These are phyloP conservation scores for Curvularia sp. DNA, from an alignment of 2,329 filamentous ascomycete species.

Conservation along the genomic window DNA sequence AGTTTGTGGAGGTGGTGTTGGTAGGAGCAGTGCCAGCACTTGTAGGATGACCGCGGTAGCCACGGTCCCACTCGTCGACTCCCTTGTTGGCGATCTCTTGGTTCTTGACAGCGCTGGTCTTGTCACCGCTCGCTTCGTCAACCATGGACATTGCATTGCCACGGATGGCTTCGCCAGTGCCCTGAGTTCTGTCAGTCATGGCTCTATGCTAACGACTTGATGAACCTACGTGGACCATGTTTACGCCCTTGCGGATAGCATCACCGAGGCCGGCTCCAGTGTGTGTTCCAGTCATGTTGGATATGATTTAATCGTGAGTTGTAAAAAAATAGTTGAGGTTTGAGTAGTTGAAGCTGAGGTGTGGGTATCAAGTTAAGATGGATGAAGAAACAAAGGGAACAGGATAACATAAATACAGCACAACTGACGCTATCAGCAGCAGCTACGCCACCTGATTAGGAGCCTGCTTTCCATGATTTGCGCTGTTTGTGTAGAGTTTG, in stretches of 20 bases:
- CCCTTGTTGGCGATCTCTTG: slow-evolving; percentile 43
- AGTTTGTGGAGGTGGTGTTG: slow-evolving; percentile 36
- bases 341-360: slow-evolving; percentile 8
- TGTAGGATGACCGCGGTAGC: slow-evolving; percentile 42
- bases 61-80: slow-evolving; percentile 45
- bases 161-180: slow-evolving; percentile 49
- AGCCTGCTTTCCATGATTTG: slow-evolving; percentile 22
- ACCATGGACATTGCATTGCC: slow-evolving; percentile 48
- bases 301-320: not conserved
- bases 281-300: slow-evolving; percentile 36
- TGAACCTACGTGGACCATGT: slow-evolving; percentile 44
- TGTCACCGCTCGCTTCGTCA: slow-evolving; percentile 45
- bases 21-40: slow-evolving; percentile 40
- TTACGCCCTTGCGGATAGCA: slow-evolving; percentile 45
- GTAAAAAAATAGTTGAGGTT: not conserved
- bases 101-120: slow-evolving; percentile 37
- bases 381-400: not conserved
- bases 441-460: slow-evolving; percentile 10
- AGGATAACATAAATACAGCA: slow-evolving; percentile 4
- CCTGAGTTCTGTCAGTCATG: slow-evolving; percentile 32
- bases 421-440: slow-evolving; percentile 9
- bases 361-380: not conserved
- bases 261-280: slow-evolving; percentile 37
- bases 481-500: slow-evolving; percentile 13
- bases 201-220: not conserved